phyloP scores from a whole-genome alignment of 1,284 basidiomycete genomes.

The Anthracocystis walkeri region DNA sequence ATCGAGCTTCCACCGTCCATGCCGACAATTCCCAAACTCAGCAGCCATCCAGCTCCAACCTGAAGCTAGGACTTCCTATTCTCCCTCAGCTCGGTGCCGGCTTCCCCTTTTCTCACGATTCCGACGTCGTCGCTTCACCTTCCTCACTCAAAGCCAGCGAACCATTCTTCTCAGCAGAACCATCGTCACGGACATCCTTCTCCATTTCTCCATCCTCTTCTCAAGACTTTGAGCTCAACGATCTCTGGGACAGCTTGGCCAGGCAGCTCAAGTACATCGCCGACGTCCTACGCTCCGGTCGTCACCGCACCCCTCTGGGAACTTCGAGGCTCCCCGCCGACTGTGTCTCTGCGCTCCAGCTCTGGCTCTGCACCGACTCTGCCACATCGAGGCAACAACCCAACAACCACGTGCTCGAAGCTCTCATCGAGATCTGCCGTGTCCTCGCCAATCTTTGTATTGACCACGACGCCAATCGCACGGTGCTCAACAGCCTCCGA shows the following conservation, averaged over 20 bases:
- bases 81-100: conserved; percentile 22
- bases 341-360: conserved; percentile 41
- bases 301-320: conserved; percentile 37
- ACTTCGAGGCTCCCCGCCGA: conserved; percentile 29
- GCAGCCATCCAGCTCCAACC: background rate
- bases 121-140: conserved; percentile 39
- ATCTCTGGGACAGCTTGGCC: conserved; percentile 40
- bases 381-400: conserved; percentile 20
- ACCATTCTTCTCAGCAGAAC: conserved; percentile 19
- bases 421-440: conserved; percentile 54
- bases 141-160: conserved; percentile 33
- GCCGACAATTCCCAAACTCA: conserved; percentile 11
- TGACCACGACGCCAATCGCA: conserved; percentile 54
- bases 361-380: conserved; percentile 35
- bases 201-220: conserved; percentile 37
- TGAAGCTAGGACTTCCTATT: conserved; percentile 10
- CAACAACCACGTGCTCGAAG: conserved; percentile 28
- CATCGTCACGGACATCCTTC: conserved; percentile 15
- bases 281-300: conserved; percentile 47
- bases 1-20: conserved; percentile 28
- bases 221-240: conserved; percentile 46
- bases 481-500: conserved; percentile 17
- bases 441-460: conserved; percentile 63
- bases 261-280: conserved; percentile 53
- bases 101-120: background rate